Conservation (phyloP, 495 filamentous ascomycete genomes). For the Daldinia caldariorum region DNA sequence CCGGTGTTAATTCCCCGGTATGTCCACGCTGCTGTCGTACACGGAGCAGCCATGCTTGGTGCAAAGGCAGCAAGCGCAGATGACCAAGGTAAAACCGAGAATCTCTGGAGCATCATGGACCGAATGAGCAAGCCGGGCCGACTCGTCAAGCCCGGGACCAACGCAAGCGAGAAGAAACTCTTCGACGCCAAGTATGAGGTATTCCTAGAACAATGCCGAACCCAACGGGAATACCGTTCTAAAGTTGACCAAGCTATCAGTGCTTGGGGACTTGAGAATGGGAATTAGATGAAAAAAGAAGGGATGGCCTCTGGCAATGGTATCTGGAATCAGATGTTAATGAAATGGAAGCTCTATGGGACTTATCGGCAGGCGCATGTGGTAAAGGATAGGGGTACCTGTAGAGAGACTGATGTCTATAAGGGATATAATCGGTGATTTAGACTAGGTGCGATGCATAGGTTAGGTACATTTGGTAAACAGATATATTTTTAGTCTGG, state of each 20-base stretch:
- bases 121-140: conserved; percentile 95
- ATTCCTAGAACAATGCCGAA: conserved; percentile 80
- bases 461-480: neutral
- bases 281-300: conserved; percentile 26
- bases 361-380: conserved; percentile 3
- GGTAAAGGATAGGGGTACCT: neutral
- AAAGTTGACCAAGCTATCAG: conserved; percentile 70
- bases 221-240: conserved; percentile 76
- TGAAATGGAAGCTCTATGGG: conserved; percentile 6
- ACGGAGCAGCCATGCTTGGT: conserved; percentile 96
- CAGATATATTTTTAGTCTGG: neutral
- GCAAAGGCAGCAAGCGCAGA: conserved; percentile 90
- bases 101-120: conserved; percentile 96
- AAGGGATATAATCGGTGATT: conserved; percentile 11
- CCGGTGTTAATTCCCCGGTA: conserved; percentile 92
- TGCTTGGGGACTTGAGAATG: conserved; percentile 55
- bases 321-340: conserved; percentile 7
- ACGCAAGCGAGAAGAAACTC: conserved; percentile 78
- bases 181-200: conserved; percentile 86
- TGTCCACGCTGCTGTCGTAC: conserved; percentile 93
- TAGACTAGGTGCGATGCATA: neutral
- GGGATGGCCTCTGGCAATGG: conserved; percentile 6
- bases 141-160: conserved; percentile 74
- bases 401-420: conserved; percentile 8
- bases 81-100: conserved; percentile 79